phyloP scores from a whole-genome alignment of 306 rosid species.

The Echinosophora koreensis region DNA sequence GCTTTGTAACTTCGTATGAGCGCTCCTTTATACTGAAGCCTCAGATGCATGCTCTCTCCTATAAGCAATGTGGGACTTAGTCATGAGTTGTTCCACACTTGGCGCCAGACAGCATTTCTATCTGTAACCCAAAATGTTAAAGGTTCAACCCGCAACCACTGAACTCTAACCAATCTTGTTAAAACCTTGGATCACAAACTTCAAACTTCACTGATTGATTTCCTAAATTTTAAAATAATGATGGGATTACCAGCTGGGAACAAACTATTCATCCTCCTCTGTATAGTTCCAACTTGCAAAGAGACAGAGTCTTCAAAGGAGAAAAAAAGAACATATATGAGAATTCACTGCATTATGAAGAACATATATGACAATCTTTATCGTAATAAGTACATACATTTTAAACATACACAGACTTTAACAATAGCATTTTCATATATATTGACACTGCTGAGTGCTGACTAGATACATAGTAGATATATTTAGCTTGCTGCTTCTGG shows the following conservation, averaged over 20 bases:
- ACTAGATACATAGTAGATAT: no score
- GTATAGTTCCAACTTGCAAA: background rate
- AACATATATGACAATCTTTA: conserved; percentile 1
- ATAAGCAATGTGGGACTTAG: background rate
- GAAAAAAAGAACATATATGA: background rate
- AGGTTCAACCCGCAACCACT: background rate
- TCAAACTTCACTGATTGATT: background rate
- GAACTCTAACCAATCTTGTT: background rate
- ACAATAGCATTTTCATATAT: no score
- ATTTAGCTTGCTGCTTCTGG: no score
- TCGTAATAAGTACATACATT: background rate
- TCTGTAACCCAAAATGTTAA: background rate
- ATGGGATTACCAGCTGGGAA: background rate
- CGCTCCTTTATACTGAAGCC: background rate
- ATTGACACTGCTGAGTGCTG: no score
- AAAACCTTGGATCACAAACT: background rate
- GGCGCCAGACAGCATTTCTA: no score
- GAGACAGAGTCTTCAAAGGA: background rate
- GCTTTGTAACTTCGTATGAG: background rate
- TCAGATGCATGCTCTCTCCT: no score
- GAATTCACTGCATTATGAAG: background rate
- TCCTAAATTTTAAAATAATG: background rate
- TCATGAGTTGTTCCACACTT: background rate
- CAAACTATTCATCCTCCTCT: background rate
- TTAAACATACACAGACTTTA: no score